Evolutionary conservation across 1,284 basidiomycete species (phyloP), one percentile per base, ranked within the genome.

Genomic region (Agaricales sp.): DNA sequence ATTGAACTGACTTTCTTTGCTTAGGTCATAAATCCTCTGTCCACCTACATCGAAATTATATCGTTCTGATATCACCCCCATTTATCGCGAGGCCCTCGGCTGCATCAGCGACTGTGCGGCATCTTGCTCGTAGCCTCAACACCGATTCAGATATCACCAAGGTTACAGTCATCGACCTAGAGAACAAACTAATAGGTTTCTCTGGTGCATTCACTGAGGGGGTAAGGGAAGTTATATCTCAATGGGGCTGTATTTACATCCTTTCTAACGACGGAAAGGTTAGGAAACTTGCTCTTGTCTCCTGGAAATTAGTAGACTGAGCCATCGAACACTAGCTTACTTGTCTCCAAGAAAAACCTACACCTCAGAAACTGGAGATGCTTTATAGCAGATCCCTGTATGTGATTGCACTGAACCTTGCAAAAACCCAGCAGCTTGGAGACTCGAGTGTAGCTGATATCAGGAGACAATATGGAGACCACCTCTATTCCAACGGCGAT

Each of bases 181-280:
- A 93, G 63, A 96, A 95, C 67, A 94, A 94, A 68, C 77, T 95
- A 46, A 78, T 97, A 3, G 87, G 87, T 2, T 93, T 88, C 60
- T 81, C 82, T 0, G 84, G 82, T 4, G 77, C 85, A 2, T 90
- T 92, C 59, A 75, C 77, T 25, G 78, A 84, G 55, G 90, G 91
- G 11, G 82, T 95, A 4, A 70, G 86, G 46, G 82, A 87, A 24
- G 73, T 95, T 0, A 75, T 94, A 50, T 85, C 81, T 18, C 81
- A 82, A 43, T 92, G 85, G 83, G 85, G 81, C 0, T 71, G 79
- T 45, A 74, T 93, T 2, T 93, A 83, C 58, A 71, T 94, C 1
- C 62, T 92, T 13, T 78, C 81, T 0, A 86, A 83, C 44, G 82
- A 86, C 57, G 87, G 89, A 23, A 77, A 80, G 65, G 87, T 90